Conservation (phyloP, 257 asterid species). For the Cruciata laevipes region DNA sequence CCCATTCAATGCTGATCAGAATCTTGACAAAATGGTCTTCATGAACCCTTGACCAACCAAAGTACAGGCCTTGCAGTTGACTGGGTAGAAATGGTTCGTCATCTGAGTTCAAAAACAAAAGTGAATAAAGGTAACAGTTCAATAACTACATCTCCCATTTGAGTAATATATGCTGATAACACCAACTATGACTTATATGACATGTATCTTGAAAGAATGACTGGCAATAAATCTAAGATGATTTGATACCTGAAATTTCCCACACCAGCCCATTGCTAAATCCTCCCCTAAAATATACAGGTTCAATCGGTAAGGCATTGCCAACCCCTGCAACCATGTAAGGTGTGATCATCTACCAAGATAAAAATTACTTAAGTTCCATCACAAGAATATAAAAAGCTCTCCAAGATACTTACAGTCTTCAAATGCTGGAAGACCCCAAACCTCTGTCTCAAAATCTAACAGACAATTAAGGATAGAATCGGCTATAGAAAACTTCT, state of each 20-base stretch:
- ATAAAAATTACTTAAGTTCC: constrained; percentile 1
- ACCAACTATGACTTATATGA: not conserved
- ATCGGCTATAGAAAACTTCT: constrained; percentile 61
- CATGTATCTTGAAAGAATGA: not conserved
- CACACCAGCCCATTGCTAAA: constrained; percentile 47
- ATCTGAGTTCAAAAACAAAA: constrained; percentile 32
- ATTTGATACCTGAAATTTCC: constrained; percentile 39
- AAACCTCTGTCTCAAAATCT: constrained; percentile 60
- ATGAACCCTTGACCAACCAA: constrained; percentile 72
- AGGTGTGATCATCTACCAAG: constrained; percentile 8
- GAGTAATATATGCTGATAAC: not conserved
- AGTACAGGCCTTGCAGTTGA: constrained; percentile 67
- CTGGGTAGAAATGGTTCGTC: constrained; percentile 42
- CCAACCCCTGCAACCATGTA: constrained; percentile 50
- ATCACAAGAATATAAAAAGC: not conserved
- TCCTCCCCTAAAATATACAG: constrained; percentile 41
- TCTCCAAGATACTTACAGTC: constrained; percentile 46
- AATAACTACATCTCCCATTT: not conserved
- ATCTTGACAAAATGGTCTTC: constrained; percentile 39
- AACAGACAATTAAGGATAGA: constrained; percentile 57
- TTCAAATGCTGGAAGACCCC: constrained; percentile 84
- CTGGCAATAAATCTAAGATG: not conserved
- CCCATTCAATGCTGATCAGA: constrained; percentile 59
- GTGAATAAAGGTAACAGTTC: not conserved
- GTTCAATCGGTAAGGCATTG: constrained; percentile 57